These are phyloP conservation scores for Sergeia podlipaevii DNA, from an alignment of 208 protist species.

Conservation along the genomic window DNA sequence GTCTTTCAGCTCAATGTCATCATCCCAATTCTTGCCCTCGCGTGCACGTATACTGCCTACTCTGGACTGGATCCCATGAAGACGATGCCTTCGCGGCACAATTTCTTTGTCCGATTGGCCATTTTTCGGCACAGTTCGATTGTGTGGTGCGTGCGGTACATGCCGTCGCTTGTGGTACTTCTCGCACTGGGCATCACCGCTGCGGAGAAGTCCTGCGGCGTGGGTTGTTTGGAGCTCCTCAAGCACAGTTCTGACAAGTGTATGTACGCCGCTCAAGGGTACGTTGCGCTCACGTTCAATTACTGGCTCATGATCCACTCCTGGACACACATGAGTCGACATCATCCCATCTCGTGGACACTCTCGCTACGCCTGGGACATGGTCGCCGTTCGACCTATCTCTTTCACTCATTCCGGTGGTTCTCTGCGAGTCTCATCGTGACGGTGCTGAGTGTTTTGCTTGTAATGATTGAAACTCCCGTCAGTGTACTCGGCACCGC, in stretches of 20 bases:
- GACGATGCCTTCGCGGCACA: constrained; percentile 76
- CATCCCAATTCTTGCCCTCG: constrained; percentile 73
- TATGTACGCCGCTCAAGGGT: constrained; percentile 56
- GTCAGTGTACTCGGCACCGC: constrained; percentile 10
- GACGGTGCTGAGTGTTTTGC: constrained; percentile 47
- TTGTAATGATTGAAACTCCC: constrained; percentile 46
- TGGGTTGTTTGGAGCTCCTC: constrained; percentile 26
- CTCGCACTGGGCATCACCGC: constrained; percentile 72
- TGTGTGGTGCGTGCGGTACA: constrained; percentile 79
- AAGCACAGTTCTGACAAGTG: constrained; percentile 32
- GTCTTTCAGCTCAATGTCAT: constrained; percentile 83
- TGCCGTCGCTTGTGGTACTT: constrained; percentile 57
- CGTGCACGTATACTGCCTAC: constrained; percentile 84
- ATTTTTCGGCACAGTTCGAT: constrained; percentile 75
- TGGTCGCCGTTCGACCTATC: constrained; percentile 56
- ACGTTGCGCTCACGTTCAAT: constrained; percentile 81
- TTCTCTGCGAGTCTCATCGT: constrained; percentile 46
- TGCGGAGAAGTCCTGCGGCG: constrained; percentile 29
- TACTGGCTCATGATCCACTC: constrained; percentile 89
- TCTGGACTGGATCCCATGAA: constrained; percentile 80
- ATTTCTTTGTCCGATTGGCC: constrained; percentile 79
- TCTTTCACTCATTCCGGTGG: constrained; percentile 74
- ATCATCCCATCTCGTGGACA: constrained; percentile 63
- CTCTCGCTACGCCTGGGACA: constrained; percentile 71
- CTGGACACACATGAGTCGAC: constrained; percentile 88